Percentiles rank a stretch among this genome's conserved stretches.
Conservation (phyloP, 352 stramenopile genomes). For the Pythium aquatile region DNA sequence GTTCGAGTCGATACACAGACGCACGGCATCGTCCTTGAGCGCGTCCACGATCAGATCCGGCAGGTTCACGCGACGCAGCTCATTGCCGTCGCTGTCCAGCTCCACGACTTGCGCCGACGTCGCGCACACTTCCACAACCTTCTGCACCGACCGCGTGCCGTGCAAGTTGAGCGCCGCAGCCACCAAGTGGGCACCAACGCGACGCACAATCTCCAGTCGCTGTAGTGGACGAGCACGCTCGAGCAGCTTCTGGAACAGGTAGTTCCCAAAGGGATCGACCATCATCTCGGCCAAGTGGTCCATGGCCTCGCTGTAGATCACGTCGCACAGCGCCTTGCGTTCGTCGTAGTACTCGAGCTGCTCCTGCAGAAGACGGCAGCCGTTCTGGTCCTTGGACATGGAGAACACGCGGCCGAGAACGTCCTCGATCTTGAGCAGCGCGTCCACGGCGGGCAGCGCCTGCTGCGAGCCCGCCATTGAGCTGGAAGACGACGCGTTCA, state of each 20-base stretch:
- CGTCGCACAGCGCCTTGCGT: constrained; percentile 85
- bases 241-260: constrained; percentile 99
- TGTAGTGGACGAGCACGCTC: constrained; percentile 92
- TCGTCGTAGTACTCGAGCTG: constrained; percentile 93
- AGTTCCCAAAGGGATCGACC: constrained; percentile 99
- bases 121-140: constrained; percentile 96
- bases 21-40: constrained; percentile 92
- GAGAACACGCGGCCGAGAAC: constrained; percentile 78
- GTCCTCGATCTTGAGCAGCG: constrained; percentile 58
- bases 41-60: constrained; percentile 93
- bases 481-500: constrained; percentile 1
- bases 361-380: constrained; percentile 96
- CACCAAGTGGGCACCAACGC: constrained; percentile 92
- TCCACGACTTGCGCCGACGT: constrained; percentile 68
- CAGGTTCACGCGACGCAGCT: constrained; percentile 45
- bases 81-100: constrained; percentile 43
- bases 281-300: constrained; percentile 96
- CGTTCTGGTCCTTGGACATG: constrained; percentile 96
- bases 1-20: constrained; percentile 97
- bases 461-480: not conserved
- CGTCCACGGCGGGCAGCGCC: constrained; percentile 6
- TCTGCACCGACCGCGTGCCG: constrained; percentile 97
- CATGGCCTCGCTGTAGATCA: constrained; percentile 97
- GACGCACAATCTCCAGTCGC: constrained; percentile 91
- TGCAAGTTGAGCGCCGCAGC: constrained; percentile 97